Base-by-base conservation (phyloP, 257 asterid genomes). In the Gynochthodes officinalis region DNA sequence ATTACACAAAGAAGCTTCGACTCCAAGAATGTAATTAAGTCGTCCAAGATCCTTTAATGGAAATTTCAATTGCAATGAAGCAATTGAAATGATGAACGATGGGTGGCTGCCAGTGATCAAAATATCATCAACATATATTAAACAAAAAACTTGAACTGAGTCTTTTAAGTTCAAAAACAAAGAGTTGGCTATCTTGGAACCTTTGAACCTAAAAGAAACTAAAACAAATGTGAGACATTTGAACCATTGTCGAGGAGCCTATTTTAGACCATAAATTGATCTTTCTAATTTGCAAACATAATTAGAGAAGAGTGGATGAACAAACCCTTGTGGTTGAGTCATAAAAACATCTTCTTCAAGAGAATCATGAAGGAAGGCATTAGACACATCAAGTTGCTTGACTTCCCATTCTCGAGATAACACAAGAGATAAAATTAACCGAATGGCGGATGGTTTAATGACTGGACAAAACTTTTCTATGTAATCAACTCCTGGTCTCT, bases 241-340 rank as follows among this genome's bases (percentile, higher is more conserved):
- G n/a, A n/a, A n/a, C n/a, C n/a, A n/a, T n/a, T 5, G 27, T 32
- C 33, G 16, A 1, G 64, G 70, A 4, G 57, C 70, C n/a, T 59
- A 33, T 32, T 75, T 75, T n/a, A 0, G 57, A 48, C 64, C 57
- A 16, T 49, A 75, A 0, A 69, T 39, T 2, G 74, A 59, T 33
- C 60, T 75, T 6, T 32, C 7, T 0, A 69, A 44, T 8, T 32
- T 15, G 21, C 64, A 75, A 1, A 75, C 75, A 69, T 67, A 30
- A 25, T 4, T 1, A 1, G 48, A 65, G 9, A 32, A 5, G 1
- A 8, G 3, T 6, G 61, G 25, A 10, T 43, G 43, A 57, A 32
- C 3, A 10, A 75, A 75, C 2, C 75, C 54, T 1, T 27, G 27
- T 0, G 75, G 64, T 40, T 65, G 66, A 35, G 67, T 4, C 58